Percentiles rank a stretch among this genome's conserved stretches.
Evolutionary conservation across 2,329 filamentous ascomycete species (phyloP).

Genomic region (Esteya vermicola): DNA sequence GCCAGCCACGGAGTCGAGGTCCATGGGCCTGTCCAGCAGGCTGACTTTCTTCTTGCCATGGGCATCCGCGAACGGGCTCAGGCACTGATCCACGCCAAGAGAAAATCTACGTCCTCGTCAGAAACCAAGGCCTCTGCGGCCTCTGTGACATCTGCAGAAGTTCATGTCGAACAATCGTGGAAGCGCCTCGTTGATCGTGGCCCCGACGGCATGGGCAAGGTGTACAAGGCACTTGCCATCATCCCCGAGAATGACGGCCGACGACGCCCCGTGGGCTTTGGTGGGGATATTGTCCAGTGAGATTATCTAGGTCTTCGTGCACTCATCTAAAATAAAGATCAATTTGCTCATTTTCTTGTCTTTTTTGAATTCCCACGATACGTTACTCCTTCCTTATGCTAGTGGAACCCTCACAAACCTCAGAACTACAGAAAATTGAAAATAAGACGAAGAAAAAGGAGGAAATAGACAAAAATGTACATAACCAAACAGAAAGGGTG

Average conservation of each 20-base stretch:
- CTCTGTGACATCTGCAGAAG: too few relatives aligned
- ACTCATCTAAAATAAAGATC: too few relatives aligned
- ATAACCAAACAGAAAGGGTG: too few relatives aligned
- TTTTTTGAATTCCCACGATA: background rate
- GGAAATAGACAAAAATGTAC: background rate
- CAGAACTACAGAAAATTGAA: background rate
- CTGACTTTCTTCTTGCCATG: constrained; percentile 62
- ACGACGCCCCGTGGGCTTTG: constrained; percentile 80
- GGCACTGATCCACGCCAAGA: constrained; percentile 45
- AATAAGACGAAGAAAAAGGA: background rate
- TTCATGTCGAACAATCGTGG: constrained; percentile 63
- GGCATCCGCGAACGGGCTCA: constrained; percentile 68
- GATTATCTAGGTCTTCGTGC: background rate
- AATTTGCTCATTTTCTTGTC: too few relatives aligned
- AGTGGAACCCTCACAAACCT: background rate
- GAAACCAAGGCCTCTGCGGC: constrained; percentile 37
- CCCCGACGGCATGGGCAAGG: constrained; percentile 76
- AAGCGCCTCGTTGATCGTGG: constrained; percentile 71
- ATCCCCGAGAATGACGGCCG: constrained; percentile 63
- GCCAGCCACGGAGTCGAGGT: constrained; percentile 75
- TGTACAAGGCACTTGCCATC: constrained; percentile 89
- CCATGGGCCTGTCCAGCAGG: constrained; percentile 83
- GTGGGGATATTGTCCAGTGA: constrained; percentile 44
- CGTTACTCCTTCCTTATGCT: constrained; percentile 1
- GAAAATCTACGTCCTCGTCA: constrained; percentile 32